Base-by-base conservation (phyloP, 2,329 filamentous ascomycete species). In the Cercospora sp. region DNA sequence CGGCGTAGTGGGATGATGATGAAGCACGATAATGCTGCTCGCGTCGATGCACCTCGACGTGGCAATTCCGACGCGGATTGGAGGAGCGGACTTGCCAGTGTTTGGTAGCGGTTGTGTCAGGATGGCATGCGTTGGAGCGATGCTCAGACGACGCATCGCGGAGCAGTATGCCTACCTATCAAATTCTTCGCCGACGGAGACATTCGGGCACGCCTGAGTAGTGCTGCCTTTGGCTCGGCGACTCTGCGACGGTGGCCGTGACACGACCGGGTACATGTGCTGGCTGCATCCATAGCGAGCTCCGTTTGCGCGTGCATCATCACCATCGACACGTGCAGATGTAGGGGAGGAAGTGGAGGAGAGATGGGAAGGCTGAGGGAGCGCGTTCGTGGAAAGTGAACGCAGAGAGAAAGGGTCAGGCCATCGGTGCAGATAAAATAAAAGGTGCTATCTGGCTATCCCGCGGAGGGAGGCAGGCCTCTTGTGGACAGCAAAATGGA, bases 221-320 rank as follows among this genome's bases (percentile, higher is more conserved):
- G 40, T 53, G n/a, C 20, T 61, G 59, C 59, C 58, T 36, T 60
- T 20, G 42, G 60, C 60, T 30, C 61, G 61, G 61, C 61, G 48
- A 57, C 26, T 63, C 18, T 36, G 31, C 12, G 30, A 26, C 58
- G 23, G 58, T 10, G 40, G 58, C 23, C 23, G 60, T 48, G 40
- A 28, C 53, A 57, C 53, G 28, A 57, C 53, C 53, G 53, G 53
- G 53, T 57, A 28, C 20, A 9, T 26, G 53, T 57, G 53, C 53
- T 13, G 20, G 53, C 53, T 8, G 53, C 28, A 31, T 57, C 33
- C 53, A 18, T 9, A 7, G 16, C 53, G 16, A 57, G 53, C 53
- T 5, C 6, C 26, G 28, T 18, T 28, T 30, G 53, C 53, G 53
- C 53, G 13, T 23, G 48, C 51, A 30, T 20, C 18, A 18, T 45